Percentiles rank a stretch among this genome's conserved stretches.
These are phyloP conservation scores for Penicillium sp. DNA, from an alignment of 2,329 filamentous ascomycete genomes.

Conservation along the genomic window DNA sequence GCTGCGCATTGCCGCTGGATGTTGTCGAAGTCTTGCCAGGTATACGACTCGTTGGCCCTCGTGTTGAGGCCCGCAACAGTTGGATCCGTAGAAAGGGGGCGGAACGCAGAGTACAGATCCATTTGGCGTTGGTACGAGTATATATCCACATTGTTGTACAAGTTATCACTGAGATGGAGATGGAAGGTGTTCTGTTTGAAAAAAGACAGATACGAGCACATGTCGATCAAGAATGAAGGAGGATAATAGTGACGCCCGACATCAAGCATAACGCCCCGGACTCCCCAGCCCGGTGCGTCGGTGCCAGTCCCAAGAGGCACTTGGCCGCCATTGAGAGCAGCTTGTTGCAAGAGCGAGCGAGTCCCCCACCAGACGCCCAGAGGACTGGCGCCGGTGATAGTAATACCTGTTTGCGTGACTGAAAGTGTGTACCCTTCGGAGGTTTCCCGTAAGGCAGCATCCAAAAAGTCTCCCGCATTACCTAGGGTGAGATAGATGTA, in stretches of 20 bases:
- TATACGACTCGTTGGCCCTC: constrained; percentile 52
- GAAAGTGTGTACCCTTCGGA: constrained; percentile 50
- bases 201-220: constrained; percentile 56
- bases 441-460: constrained; percentile 46
- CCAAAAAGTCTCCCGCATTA: constrained; percentile 37
- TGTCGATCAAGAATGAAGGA: constrained; percentile 48
- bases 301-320: constrained; percentile 41
- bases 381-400: constrained; percentile 49
- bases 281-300: constrained; percentile 51
- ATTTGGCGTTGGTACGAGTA: constrained; percentile 45
- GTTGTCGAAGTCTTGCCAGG: constrained; percentile 44
- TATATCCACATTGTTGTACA: constrained; percentile 43
- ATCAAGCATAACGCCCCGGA: constrained; percentile 49
- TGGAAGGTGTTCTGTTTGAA: constrained; percentile 58
- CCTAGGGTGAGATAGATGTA: constrained; percentile 48
- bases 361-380: constrained; percentile 56
- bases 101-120: constrained; percentile 51
- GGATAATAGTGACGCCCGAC: constrained; percentile 53
- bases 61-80: constrained; percentile 48
- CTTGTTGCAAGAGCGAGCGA: constrained; percentile 50
- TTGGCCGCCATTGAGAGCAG: constrained; percentile 34
- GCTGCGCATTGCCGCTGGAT: constrained; percentile 49
- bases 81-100: constrained; percentile 47
- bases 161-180: constrained; percentile 54
- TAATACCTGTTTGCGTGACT: constrained; percentile 38